Evolutionary conservation across 768 basidiomycete genomes (phyloP), one percentile per base, ranked within the genome.

Genomic region (Mycena crocata): DNA sequence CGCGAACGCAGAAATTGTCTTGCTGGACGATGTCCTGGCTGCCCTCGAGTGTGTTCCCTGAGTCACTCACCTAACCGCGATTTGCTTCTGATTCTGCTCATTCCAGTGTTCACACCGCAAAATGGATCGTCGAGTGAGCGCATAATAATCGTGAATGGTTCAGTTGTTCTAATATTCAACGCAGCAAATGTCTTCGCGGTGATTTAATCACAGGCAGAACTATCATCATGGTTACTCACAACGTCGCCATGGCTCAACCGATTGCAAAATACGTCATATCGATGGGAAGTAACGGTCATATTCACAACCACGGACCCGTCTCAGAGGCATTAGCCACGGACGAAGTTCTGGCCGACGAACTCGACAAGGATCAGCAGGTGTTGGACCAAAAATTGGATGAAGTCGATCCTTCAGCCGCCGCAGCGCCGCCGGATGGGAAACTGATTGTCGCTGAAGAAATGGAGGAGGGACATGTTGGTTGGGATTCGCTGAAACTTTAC

Each of bases 1-100:
- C 57, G 83, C 83, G 2, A 76, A 77, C 28, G 87, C 92, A 0
- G 75, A 87, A n/a, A 86, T 89, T n/a, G 72, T 95, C 12, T 77
- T 95, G 15, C 78, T 94, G 50, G 93, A 95, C 70, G 92, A 94
- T 71, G 86, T 93, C 8, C 78, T 90, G 24, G 88, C 87, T 23
- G 89, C 89, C 4, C 75, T 90, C 30, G 90, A 90, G 46, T 48
- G 7, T 3, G 23, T 21, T 30, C 26, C 13, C 19, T 17, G 12
- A 4, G 8, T 23, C 10, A 9, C 23, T 28, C 2, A 28, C 14
- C 19, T 26, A 30, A 30, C 4, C n/a, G n/a, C n/a, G n/a, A n/a
- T n/a, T n/a, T 28, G 9, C 26, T 30, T 13, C 17, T 28, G 5
- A 48, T 13, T 24, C 30, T 24, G 23, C 24, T 12, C 14, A 14